Percentiles rank a stretch among this genome's conserved stretches.
These are phyloP conservation scores for Coccomyxa subellipsoidea DNA, from an alignment of 163 green algal genomes.

Conservation along the genomic window DNA sequence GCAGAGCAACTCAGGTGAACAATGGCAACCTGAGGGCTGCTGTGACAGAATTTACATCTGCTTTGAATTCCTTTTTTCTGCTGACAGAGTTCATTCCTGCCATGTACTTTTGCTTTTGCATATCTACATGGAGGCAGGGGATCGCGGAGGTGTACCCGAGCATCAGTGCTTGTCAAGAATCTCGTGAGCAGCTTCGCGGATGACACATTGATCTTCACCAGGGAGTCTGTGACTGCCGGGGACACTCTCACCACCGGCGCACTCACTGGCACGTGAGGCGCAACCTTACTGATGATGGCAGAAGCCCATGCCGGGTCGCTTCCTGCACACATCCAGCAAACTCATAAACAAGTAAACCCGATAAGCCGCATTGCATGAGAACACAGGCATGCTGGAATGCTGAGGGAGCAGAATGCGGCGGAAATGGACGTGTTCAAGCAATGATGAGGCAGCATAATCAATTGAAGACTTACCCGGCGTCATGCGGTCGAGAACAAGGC, in stretches of 20 bases:
- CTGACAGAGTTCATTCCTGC: no score
- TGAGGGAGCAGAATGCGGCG: no score
- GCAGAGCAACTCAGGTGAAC: background rate
- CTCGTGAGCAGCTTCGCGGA: conserved; percentile 37
- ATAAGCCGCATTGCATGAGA: no score
- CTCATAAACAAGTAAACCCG: no score
- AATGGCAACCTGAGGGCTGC: no score
- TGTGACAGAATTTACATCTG: no score
- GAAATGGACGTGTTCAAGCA: no score
- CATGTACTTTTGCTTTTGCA: no score
- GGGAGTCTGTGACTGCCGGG: conserved; percentile 22
- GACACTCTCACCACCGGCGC: conserved; percentile 23
- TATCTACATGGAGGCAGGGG: no score
- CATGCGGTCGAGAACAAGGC: background rate
- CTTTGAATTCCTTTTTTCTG: no score
- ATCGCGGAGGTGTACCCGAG: background rate
- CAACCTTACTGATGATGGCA: conserved; percentile 22
- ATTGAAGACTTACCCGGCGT: background rate
- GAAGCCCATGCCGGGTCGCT: background rate
- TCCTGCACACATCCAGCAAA: background rate
- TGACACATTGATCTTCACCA: conserved; percentile 45
- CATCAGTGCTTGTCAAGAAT: conserved; percentile 26
- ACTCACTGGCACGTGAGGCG: conserved; percentile 31
- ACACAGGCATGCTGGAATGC: no score
- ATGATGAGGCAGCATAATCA: background rate